Conservation (phyloP, 1,284 basidiomycete genomes). For the Rhizoctonia solani region DNA sequence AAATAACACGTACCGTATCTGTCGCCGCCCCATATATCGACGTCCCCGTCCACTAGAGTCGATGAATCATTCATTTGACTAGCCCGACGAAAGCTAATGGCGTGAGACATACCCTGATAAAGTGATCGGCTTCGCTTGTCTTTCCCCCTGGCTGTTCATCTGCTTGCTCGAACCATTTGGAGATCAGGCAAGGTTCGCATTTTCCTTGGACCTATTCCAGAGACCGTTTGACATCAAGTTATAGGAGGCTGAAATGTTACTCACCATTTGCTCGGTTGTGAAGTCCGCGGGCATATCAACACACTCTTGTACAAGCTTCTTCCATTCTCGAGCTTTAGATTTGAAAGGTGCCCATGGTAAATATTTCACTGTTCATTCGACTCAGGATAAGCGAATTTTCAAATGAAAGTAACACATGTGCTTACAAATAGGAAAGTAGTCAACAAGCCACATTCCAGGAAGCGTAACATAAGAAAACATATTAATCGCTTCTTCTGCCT, state of each 20-base stretch:
- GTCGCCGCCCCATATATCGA: not conserved
- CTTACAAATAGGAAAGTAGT: constrained; percentile 5
- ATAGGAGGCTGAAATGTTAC: not conserved
- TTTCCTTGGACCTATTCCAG: not conserved
- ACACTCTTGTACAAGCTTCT: not conserved
- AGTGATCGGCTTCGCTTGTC: not conserved
- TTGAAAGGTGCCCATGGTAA: constrained; percentile 19
- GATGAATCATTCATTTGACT: not conserved
- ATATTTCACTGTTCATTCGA: not conserved
- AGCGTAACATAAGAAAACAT: constrained; percentile 11
- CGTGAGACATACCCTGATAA: not conserved
- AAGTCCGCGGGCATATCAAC: not conserved
- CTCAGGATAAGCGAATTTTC: not conserved
- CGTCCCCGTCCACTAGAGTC: not conserved
- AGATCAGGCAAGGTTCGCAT: not conserved
- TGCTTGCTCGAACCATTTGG: constrained; percentile 9
- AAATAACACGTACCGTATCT: not conserved
- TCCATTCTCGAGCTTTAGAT: not conserved
- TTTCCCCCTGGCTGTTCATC: not conserved
- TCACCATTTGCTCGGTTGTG: constrained; percentile 5
- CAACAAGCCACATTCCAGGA: constrained; percentile 7
- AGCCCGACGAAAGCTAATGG: too few species aligned
- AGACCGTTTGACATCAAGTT: not conserved
- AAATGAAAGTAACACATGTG: not conserved
- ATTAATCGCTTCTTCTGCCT: constrained; percentile 1